phyloP scores from a whole-genome alignment of 2,329 filamentous ascomycete genomes.

The Thielaviopsis euricoi region DNA sequence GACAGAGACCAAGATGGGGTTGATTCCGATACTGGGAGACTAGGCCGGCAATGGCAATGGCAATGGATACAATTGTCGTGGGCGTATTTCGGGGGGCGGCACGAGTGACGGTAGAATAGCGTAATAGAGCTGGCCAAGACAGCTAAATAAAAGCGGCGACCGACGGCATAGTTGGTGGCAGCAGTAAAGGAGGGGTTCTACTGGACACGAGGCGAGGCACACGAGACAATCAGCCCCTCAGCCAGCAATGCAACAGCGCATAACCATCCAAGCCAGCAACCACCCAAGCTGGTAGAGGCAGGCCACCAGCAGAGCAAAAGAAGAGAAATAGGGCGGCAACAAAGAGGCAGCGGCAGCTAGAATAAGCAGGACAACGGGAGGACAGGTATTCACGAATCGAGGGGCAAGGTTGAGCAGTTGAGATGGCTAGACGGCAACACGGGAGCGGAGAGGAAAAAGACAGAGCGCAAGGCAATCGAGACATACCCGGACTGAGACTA shows the following conservation, averaged over 20 bases:
- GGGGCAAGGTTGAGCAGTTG: not conserved
- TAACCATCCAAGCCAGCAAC: not conserved
- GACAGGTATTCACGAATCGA: conserved; percentile 1
- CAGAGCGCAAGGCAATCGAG: not conserved
- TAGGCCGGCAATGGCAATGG: not conserved
- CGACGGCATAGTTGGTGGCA: not conserved
- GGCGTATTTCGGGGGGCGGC: not conserved
- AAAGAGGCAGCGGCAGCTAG: not conserved
- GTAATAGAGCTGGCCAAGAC: not conserved
- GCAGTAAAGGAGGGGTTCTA: not conserved
- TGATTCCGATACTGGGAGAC: not conserved
- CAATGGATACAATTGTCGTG: not conserved
- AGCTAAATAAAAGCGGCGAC: not conserved
- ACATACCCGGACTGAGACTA: conserved; percentile 57
- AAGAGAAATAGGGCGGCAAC: not conserved
- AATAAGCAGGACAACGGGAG: not conserved
- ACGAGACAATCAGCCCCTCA: not conserved
- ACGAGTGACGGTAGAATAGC: not conserved
- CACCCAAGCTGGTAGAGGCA: no score
- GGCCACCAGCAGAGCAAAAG: not conserved
- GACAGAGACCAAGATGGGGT: not conserved
- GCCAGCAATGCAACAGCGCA: not conserved
- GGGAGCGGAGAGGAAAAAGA: not conserved
- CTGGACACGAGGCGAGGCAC: not conserved
- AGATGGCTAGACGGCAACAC: not conserved